Conservation (phyloP, 2,329 filamentous ascomycete genomes). For the Cladosporium sp. region DNA sequence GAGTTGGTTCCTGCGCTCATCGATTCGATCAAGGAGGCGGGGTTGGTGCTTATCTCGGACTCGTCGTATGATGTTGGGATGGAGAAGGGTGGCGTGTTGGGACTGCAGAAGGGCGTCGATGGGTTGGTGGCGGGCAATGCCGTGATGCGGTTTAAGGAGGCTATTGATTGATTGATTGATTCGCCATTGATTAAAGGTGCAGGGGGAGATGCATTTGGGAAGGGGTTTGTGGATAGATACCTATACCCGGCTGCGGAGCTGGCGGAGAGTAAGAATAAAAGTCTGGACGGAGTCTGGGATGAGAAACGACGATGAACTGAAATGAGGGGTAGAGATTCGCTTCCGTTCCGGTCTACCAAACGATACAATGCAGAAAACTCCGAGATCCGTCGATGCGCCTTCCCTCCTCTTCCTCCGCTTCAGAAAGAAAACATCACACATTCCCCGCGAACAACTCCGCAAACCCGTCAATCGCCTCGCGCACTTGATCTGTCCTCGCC, state of each 20-base stretch:
- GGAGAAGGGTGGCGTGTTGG: slow-evolving; percentile 42
- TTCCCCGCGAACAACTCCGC: slow-evolving; percentile 3
- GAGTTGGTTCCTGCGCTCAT: slow-evolving; percentile 89
- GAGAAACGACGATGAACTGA: too few relatives aligned
- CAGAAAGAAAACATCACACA: not conserved
- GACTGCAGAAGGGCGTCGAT: slow-evolving; percentile 73
- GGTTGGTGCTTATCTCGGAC: slow-evolving; percentile 85
- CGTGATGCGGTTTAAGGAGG: slow-evolving; percentile 87
- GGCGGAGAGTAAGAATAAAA: too few relatives aligned
- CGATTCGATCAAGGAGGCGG: slow-evolving; percentile 89
- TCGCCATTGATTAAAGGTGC: too few relatives aligned
- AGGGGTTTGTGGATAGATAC: too few relatives aligned
- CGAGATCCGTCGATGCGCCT: too few relatives aligned
- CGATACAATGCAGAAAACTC: too few relatives aligned
- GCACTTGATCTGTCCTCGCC: slow-evolving; percentile 1
- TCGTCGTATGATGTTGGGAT: slow-evolving; percentile 43
- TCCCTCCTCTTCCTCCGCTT: too few relatives aligned
- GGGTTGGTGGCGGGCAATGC: slow-evolving; percentile 80
- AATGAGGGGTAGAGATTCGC: too few relatives aligned
- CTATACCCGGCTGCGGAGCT: too few relatives aligned
- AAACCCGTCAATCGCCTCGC: slow-evolving; percentile 7
- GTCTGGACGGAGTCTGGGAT: too few relatives aligned
- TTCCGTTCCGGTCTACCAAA: too few relatives aligned
- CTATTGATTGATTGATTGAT: slow-evolving; percentile 48
- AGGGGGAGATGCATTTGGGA: too few relatives aligned